Conservation (phyloP, 345 rosid species). For the Gynandropsis gynandra region DNA sequence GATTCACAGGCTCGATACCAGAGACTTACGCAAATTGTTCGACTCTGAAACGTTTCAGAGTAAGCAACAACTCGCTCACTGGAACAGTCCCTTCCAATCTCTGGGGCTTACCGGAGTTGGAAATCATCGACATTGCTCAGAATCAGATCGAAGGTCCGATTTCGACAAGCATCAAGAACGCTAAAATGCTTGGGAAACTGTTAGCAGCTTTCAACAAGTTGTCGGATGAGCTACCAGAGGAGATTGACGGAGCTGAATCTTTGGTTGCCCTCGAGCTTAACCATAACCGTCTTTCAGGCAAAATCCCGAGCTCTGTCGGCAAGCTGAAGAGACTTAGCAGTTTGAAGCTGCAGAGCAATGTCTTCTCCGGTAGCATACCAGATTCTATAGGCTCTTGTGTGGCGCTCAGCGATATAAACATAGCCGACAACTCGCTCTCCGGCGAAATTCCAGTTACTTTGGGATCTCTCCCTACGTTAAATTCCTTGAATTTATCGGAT, state of each 20-base stretch:
- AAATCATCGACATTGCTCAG: conserved; percentile 51
- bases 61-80: conserved; percentile 50
- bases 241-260: conserved; percentile 43
- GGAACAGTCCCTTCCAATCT: conserved; percentile 70
- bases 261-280: conserved; percentile 42
- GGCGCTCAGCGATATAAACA: conserved; percentile 51
- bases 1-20: conserved; percentile 69
- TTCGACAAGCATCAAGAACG: conserved; percentile 47
- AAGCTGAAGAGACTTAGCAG: conserved; percentile 43
- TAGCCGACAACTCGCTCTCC: conserved; percentile 59
- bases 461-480: conserved; percentile 59
- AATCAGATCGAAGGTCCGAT: conserved; percentile 60
- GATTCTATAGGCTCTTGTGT: conserved; percentile 51
- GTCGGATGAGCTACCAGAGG: conserved; percentile 63
- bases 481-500: conserved; percentile 60
- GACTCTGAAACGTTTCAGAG: conserved; percentile 60
- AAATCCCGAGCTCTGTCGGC: conserved; percentile 49
- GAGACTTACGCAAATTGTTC: conserved; percentile 50
- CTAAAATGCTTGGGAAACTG: conserved; percentile 43
- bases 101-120: conserved; percentile 67
- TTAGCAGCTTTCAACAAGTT: conserved; percentile 44
- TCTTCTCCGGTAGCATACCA: conserved; percentile 55
- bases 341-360: conserved; percentile 55
- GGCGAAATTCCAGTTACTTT: conserved; percentile 61
- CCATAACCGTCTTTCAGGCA: conserved; percentile 56